Evolutionary conservation across 1,139 yeast species (phyloP), one percentile per base, ranked within the genome.

Genomic region (Candida neerlandica): DNA sequence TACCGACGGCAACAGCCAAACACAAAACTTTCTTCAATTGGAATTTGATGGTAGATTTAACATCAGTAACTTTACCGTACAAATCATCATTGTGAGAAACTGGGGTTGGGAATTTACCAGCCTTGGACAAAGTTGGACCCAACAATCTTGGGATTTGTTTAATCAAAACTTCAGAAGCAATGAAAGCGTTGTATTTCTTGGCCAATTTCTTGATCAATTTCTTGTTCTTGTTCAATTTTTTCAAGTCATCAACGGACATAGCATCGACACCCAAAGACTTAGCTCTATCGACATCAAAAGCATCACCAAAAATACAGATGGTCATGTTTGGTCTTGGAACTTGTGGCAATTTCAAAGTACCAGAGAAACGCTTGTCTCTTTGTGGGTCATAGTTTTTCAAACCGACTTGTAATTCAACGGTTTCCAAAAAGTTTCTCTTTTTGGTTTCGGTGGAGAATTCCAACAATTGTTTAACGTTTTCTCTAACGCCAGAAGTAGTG

Each of bases 251-350:
- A 73, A 94, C 99, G 61, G 98, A 91, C 99, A 95, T 94, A 75
- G 99, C 98, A 74, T 95, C 99, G 72, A 90, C 89, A 85, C 98
- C 99, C 73, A 88, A 84, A 66, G 98, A 92, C 89, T 95, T 94
- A 72, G 99, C 98, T 86, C 99, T 92, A 87, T 95, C 99, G 68
- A 90, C 96, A 80, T 95, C 99, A 74, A 94, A 94, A 75, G 99
- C 99, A 78, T 95, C 99, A 87, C 99, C 99, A 71, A 95, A 94
- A 75, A 95, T 91, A 83, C 99, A 95, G 84, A 95, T 81, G 81
- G 98, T 89, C 98, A 95, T 90, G 97, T 94, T 94, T 82, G 99
- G 99, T 86, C 99, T 95, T 84, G 99, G 99, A 66, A 96, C 97
- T 75, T 86, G 86, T 74, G 99, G 99, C 71, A 95, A 86, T 84